Evolutionary conservation across 371 early-diverging fungal species (phyloP).

Genomic region (Syncephalastrum sp.): DNA sequence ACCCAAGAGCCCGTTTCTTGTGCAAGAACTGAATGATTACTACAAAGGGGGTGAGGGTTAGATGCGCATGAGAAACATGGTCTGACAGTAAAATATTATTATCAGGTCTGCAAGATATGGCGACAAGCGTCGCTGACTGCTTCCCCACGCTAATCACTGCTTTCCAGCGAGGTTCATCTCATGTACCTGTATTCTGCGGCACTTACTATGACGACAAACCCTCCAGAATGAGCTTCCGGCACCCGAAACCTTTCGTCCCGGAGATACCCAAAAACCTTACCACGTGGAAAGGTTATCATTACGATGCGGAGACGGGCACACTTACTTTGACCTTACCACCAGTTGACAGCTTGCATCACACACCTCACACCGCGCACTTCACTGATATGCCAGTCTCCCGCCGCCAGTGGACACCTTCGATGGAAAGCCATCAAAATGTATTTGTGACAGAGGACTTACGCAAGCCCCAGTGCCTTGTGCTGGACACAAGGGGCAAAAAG

Average conservation of each 20-base stretch:
- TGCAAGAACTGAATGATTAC: slow-evolving; percentile 69
- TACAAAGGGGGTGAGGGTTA: slow-evolving; percentile 65
- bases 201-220: slow-evolving; percentile 26
- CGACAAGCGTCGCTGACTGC: slow-evolving; percentile 63
- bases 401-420: no score
- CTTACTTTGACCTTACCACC: no score
- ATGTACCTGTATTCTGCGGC: slow-evolving; percentile 26
- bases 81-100: slow-evolving; percentile 4
- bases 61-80: not conserved
- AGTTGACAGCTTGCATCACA: no score
- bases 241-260: no score
- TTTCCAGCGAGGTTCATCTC: slow-evolving; percentile 25
- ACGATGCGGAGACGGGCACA: no score
- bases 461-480: not conserved
- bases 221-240: not conserved
- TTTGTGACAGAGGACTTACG: no score
- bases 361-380: no score
- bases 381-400: no score
- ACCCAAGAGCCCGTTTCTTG: slow-evolving; percentile 65
- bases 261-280: no score
- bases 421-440: no score
- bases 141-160: slow-evolving; percentile 53
- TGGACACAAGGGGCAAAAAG: not conserved
- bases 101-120: slow-evolving; percentile 61
- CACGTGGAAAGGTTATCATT: no score